These are phyloP conservation scores for Yamadazyma scolyti DNA, from an alignment of 805 yeast species.

Conservation along the genomic window DNA sequence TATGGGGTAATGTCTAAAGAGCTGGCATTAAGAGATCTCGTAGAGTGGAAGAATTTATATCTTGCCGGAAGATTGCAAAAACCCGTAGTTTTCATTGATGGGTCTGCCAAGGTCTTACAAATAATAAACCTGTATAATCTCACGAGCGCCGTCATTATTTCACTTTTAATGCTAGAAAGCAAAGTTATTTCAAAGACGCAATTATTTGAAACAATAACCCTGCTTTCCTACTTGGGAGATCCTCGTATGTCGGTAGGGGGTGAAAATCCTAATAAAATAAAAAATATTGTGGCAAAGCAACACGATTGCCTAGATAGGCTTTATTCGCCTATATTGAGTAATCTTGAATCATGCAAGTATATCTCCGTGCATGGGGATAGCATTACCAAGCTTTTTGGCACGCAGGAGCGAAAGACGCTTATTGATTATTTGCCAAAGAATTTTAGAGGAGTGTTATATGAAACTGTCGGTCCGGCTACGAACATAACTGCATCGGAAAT, in stretches of 20 bases:
- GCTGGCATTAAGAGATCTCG: conserved; percentile 60
- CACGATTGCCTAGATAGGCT: conserved; percentile 61
- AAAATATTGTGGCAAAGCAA: conserved; percentile 81
- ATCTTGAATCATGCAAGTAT: too few relatives aligned
- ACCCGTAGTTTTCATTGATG: conserved; percentile 63
- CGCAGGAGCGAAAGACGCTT: too few relatives aligned
- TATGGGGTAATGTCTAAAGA: conserved; percentile 80
- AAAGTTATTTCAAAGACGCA: conserved; percentile 52
- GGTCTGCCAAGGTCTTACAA: conserved; percentile 49
- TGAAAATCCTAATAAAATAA: conserved; percentile 86
- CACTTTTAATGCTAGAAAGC: conserved; percentile 46
- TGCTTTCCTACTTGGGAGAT: conserved; percentile 85
- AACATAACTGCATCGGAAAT: not conserved
- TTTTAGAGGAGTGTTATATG: conserved; percentile 41
- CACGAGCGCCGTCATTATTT: conserved; percentile 70
- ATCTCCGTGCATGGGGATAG: too few relatives aligned
- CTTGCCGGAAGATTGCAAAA: conserved; percentile 92
- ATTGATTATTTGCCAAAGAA: conserved; percentile 45
- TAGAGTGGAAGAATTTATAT: conserved; percentile 83
- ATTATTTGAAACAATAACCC: conserved; percentile 73
- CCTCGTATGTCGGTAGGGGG: conserved; percentile 82
- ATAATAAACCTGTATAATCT: conserved; percentile 75
- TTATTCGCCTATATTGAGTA: conserved; percentile 64
- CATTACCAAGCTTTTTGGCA: too few relatives aligned
- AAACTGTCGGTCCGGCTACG: conserved; percentile 4